phyloP scores from a whole-genome alignment of 164 flowering plant genomes.

The Litsea cubeba region DNA sequence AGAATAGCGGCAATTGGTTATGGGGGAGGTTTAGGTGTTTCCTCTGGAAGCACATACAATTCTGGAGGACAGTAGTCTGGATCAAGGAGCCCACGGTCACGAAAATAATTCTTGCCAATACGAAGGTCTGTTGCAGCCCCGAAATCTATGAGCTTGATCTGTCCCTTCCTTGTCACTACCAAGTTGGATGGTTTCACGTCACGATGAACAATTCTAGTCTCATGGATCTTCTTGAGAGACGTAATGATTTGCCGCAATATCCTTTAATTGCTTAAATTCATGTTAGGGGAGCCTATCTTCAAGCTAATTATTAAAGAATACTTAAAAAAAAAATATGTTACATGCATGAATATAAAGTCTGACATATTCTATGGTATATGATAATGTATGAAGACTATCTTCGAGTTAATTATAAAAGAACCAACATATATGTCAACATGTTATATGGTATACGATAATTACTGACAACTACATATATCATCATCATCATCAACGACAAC shows the following conservation, averaged over 20 bases:
- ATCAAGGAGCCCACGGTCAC: constrained; percentile 68
- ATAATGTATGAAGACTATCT: too few species aligned
- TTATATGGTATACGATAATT: too few species aligned
- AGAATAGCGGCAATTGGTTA: constrained; percentile 90
- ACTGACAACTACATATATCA: too few species aligned
- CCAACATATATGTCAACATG: too few species aligned
- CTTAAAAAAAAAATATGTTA: too few species aligned
- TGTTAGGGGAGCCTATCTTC: too few species aligned
- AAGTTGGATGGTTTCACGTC: constrained; percentile 96
- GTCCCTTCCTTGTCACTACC: constrained; percentile 89
- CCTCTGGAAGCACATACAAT: constrained; percentile 86
- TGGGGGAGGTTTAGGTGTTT: constrained; percentile 95
- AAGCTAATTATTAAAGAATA: too few species aligned
- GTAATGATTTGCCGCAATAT: constrained; percentile 93
- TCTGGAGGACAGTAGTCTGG: constrained; percentile 97
- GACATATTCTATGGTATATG: too few species aligned
- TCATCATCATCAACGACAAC: too few species aligned
- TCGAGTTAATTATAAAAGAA: too few species aligned
- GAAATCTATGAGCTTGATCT: constrained; percentile 90
- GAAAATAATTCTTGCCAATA: constrained; percentile 88
- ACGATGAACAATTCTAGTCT: constrained; percentile 88
- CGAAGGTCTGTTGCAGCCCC: constrained; percentile 96
- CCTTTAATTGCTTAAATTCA: too few species aligned
- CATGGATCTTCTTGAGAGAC: constrained; percentile 85
- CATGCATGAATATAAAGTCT: too few species aligned